Evolutionary conservation across 805 yeast species (phyloP), one percentile per base, ranked within the genome.

Genomic region (Yamadazyma paraphyllophila): DNA sequence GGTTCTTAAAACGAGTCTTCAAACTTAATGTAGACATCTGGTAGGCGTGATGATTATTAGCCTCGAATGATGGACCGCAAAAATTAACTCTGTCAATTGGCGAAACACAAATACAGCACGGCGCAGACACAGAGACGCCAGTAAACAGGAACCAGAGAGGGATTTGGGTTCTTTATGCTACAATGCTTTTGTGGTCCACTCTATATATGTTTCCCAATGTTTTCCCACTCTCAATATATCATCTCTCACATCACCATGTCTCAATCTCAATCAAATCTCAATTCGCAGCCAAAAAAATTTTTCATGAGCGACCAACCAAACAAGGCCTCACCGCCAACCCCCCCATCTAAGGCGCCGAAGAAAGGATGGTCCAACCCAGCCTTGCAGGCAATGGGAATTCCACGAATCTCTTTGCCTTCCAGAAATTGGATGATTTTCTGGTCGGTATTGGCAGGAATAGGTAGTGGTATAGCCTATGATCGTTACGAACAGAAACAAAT

Each of bases 371-470:
- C 78, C 8, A 85, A 90, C 58, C 96, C 96, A 1, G 96, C 95
- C 1, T 76, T 91, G 38, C 67, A 78, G 51, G 85, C 88, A 58
- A 79, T 92, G 87, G 98, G 98, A 0, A 77, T 92, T 39, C 88
- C 89, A 4, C 67, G 83, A 11, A 55, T 90, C 16, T 77, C 84
- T 32, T 68, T 94, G 11, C 99, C 99, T 0, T 84, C 96, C 0
- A 74, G 97, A 51, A 94, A 92, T 68, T 92, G 98, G 99, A 65
- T 80, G 71, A 87, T 90, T 31, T 94, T 94, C 65, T 85, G 96
- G 87, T 60, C 83, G 0, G 80, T 87, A 7, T 61, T 86, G 1
- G 81, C 83, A 1, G 66, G 76, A 1, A 67, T 85, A 31, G 74
- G 86, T 2, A 92, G 96, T n/a, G 88, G 92, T 10, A 75, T 82